Evolutionary conservation across 805 yeast species (phyloP).

Genomic region (Phaffomyces thermotolerans): DNA sequence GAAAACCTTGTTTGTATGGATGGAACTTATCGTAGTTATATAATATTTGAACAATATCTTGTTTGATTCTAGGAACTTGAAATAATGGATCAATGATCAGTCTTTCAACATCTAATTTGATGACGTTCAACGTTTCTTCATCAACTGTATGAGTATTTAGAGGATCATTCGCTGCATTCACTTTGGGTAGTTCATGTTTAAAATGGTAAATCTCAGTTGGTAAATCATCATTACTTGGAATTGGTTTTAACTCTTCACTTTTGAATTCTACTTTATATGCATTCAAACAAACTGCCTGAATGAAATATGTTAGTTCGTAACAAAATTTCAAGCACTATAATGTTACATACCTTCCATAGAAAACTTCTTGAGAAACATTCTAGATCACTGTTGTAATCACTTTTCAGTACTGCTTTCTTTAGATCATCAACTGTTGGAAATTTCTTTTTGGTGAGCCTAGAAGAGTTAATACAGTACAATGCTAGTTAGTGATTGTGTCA

Average conservation of each 20-base stretch:
- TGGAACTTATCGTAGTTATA: slow-evolving; percentile 21
- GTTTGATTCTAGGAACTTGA: slow-evolving; percentile 6
- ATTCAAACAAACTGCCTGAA: slow-evolving; percentile 16
- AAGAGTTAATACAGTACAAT: neutral
- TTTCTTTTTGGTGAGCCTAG: slow-evolving; percentile 11
- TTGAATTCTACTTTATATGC: slow-evolving; percentile 13
- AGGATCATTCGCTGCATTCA: slow-evolving; percentile 7
- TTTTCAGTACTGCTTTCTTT: slow-evolving; percentile 17
- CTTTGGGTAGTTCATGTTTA: slow-evolving; percentile 3
- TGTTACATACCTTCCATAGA: slow-evolving; percentile 14
- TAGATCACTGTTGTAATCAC: slow-evolving; percentile 13
- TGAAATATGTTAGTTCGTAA: neutral
- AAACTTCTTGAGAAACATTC: slow-evolving; percentile 17
- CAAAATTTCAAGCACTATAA: too few relatives aligned
- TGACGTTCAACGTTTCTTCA: slow-evolving; percentile 17
- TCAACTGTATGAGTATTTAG: slow-evolving; percentile 3
- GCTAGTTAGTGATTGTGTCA: neutral
- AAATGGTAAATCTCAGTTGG: slow-evolving; percentile 1
- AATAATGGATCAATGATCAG: slow-evolving; percentile 22
- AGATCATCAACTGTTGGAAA: slow-evolving; percentile 16
- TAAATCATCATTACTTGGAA: slow-evolving; percentile 4
- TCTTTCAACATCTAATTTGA: slow-evolving; percentile 22
- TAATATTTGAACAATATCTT: slow-evolving; percentile 19
- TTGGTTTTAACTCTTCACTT: slow-evolving; percentile 14
- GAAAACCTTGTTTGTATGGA: slow-evolving; percentile 43